Evolutionary conservation across 805 yeast genomes (phyloP), one percentile per base, ranked within the genome.

Genomic region (Blastobotrys americana): DNA sequence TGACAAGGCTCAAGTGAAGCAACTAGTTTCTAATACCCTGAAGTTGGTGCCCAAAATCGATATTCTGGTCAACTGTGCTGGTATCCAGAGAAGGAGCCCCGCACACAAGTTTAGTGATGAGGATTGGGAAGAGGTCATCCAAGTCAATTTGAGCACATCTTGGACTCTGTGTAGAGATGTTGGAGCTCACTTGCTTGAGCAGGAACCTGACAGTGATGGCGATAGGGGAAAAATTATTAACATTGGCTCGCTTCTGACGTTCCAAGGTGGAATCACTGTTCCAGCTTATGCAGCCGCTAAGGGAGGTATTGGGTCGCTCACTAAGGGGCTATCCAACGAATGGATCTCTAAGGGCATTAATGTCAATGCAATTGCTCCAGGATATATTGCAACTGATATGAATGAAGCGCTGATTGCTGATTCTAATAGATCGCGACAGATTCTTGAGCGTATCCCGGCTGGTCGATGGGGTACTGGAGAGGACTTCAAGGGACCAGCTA

Each of bases 351-450:
- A 60, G 39, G 74, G 76, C 0, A 68, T 73, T 49, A 64, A 62
- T 45, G 74, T 72, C 44, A 73, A 74, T 50, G 66, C 70, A n/a
- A 63, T 73, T 42, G 73, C 72, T 25, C 77, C 78, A 3, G 78
- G 78, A 2, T 72, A 66, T 45, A 66, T 73, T 48, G 55, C 55
- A n/a, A 73, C 78, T 2, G 70, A 70, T 42, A 68, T 72, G 73
- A 72, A 72, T 23, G 47, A 49, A 6, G 56, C 53, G 1, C 40
- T 69, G 33, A 45, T 57, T 4, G 49, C 54, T 3, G 58, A 65
- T 50, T 55, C 55, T 10, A 55, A 34, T 1, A 66, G 54, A 38
- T 51, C 54, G n/a, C 40, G 54, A 6, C 55, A 56, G 35, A 55
- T 72, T 34, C 34, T 60, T 36, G 61, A 53, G 38, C 64, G 74